phyloP scores from a whole-genome alignment of 2,329 filamentous ascomycete species.

The Mycosphaerella arachidis region DNA sequence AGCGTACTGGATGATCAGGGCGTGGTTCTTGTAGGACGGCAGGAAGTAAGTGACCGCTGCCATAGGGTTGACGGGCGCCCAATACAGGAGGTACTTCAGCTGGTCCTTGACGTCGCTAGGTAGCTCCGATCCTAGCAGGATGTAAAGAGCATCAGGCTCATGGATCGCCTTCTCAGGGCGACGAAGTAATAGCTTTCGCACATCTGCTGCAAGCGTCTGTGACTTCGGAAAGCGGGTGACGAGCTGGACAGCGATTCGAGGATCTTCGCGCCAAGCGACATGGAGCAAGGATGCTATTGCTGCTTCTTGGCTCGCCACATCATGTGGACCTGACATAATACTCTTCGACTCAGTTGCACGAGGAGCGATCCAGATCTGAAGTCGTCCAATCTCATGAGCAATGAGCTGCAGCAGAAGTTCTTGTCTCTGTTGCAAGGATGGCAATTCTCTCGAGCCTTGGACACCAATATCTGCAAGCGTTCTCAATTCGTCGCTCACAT shows the following conservation, averaged over 20 bases:
- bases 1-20: slow-evolving; percentile 91
- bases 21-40: slow-evolving; percentile 84
- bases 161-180: slow-evolving; percentile 77
- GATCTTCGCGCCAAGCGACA: slow-evolving; percentile 81
- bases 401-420: slow-evolving; percentile 75
- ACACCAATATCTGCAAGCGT: slow-evolving; percentile 58
- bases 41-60: slow-evolving; percentile 91
- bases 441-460: slow-evolving; percentile 47
- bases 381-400: slow-evolving; percentile 75
- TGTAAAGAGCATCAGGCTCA: slow-evolving; percentile 75
- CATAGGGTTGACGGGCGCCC: slow-evolving; percentile 87
- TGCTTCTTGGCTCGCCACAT: slow-evolving; percentile 38
- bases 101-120: slow-evolving; percentile 78
- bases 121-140: slow-evolving; percentile 72
- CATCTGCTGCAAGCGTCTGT: slow-evolving; percentile 65
- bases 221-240: slow-evolving; percentile 69
- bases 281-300: slow-evolving; percentile 55
- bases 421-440: slow-evolving; percentile 71
- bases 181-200: slow-evolving; percentile 74
- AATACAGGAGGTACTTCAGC: slow-evolving; percentile 90
- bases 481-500: slow-evolving; percentile 66
- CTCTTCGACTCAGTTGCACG: slow-evolving; percentile 55
- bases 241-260: slow-evolving; percentile 83
- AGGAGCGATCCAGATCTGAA: slow-evolving; percentile 87
- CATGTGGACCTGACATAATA: slow-evolving; percentile 28